phyloP scores from a whole-genome alignment of 2,329 filamentous ascomycete genomes.

The Colletotrichum truncatum region DNA sequence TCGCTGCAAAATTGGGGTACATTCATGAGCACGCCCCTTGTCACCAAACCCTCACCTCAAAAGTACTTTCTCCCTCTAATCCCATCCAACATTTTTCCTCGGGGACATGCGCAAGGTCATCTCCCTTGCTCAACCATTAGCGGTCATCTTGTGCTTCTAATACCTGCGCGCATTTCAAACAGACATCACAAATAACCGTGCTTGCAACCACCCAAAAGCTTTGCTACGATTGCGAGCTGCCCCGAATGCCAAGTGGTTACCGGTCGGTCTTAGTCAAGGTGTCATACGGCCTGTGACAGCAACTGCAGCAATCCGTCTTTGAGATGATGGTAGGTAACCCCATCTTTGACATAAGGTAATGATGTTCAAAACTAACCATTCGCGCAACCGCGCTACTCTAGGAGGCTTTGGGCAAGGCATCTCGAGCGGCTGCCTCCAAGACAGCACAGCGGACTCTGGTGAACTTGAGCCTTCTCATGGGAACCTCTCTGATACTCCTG shows the following conservation, averaged over 20 bases:
- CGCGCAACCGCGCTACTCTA: neutral
- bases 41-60: neutral
- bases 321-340: neutral
- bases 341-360: no score
- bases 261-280: no score
- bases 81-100: neutral
- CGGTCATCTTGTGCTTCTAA: no score
- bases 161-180: no score
- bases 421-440: constrained; percentile 56
- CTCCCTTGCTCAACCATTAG: neutral
- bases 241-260: no score
- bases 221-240: no score
- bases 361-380: neutral
- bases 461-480: constrained; percentile 54
- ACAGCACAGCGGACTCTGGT: constrained; percentile 59
- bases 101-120: neutral
- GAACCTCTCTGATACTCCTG: constrained; percentile 54
- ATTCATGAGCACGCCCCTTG: no score
- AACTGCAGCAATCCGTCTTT: neutral
- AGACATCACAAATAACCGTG: no score
- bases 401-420: constrained; percentile 33
- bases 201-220: no score
- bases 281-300: no score
- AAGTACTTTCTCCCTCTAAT: neutral
- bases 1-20: no score